Evolutionary conservation across 352 stramenopile species (phyloP), one percentile per base, ranked within the genome.

Genomic region (Phytophthora agathidicida): DNA sequence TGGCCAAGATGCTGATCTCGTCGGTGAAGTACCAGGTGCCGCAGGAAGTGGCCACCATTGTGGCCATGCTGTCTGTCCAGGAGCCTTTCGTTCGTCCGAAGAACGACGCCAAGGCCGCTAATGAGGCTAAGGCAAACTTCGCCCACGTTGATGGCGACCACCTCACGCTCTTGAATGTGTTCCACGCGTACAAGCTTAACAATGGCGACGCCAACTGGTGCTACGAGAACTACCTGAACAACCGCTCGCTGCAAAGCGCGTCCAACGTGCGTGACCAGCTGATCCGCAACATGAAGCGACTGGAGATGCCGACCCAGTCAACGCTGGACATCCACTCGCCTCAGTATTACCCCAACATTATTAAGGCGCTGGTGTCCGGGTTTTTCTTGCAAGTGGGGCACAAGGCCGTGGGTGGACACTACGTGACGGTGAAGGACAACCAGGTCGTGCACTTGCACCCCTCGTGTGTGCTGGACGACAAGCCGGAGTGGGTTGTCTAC

Each of bases 341-440:
- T 17, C 76, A 97, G 35, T 98, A 98, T 72, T 98, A 98, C 67
- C 73, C 75, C 37, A 98, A 97, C 69, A 97, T 98, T 45, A 85
- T 93, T 46, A 93, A 97, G 63, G 82, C 94, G 30, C 73, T 99
- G 11, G 96, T 97, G 16, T 83, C 86, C 17, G 97, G 96, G 28
- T 99, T 99, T 80, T 99, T 99, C 79, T 99, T 99, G 97, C 83
- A 95, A 47, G 89, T 99, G 17, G 97, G 91, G 0, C 96, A 98
- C 69, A 91, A 90, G 60, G 66, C 65, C 6, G 80, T 68, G 23
- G 75, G 83, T 26, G 97, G 97, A 37, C 86, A 97, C 51, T 99
- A 99, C 77, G 74, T 99, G 24, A 99, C 98, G 5, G 91, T 99
- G 36, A 99, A 99, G 77, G 97, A 99, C 73, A 99, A 99, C 75